A percentile compares a stretch with the other conserved stretches of the same genome.
These are phyloP conservation scores for Chloranthus sessilifolius DNA, from an alignment of 164 flowering plant species.

Conservation along the genomic window DNA sequence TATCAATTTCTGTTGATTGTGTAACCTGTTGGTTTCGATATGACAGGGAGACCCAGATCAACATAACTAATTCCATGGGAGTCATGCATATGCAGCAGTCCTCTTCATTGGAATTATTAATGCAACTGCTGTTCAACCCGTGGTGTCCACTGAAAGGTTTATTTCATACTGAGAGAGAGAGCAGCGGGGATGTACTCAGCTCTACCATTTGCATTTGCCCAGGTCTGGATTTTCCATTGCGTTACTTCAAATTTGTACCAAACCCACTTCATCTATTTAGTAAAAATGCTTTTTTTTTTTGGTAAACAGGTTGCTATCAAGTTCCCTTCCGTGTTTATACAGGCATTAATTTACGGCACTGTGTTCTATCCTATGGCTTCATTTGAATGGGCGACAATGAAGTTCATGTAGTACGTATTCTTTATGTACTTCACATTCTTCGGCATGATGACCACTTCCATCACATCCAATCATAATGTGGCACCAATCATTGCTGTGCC, in stretches of 20 bases:
- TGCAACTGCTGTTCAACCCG: slow-evolving; percentile 88
- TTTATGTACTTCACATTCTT: slow-evolving; percentile 95
- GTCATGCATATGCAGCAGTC: slow-evolving; percentile 91
- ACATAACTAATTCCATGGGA: slow-evolving; percentile 88
- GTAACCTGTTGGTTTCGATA: too few species aligned
- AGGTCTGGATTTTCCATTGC: slow-evolving; percentile 36
- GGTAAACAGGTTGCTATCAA: slow-evolving; percentile 80
- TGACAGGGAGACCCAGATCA: slow-evolving; percentile 82
- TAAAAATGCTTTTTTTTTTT: background rate
- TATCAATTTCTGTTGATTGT: too few species aligned
- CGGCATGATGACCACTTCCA: slow-evolving; percentile 97
- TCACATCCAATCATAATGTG: slow-evolving; percentile 91
- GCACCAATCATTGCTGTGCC: slow-evolving; percentile 90
- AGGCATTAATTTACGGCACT: slow-evolving; percentile 65
- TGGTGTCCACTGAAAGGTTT: slow-evolving; percentile 89
- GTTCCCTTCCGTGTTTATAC: slow-evolving; percentile 86
- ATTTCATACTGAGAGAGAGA: slow-evolving; percentile 96
- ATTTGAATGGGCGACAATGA: slow-evolving; percentile 68
- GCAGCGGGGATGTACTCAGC: slow-evolving; percentile 98
- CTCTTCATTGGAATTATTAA: slow-evolving; percentile 89
- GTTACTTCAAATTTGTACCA: background rate
- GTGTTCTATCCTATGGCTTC: slow-evolving; percentile 87
- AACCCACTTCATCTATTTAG: background rate
- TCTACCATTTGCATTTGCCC: slow-evolving; percentile 93
- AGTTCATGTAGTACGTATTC: slow-evolving; percentile 74